phyloP scores from a whole-genome alignment of 495 filamentous ascomycete species.

The Xylaria longipes region DNA sequence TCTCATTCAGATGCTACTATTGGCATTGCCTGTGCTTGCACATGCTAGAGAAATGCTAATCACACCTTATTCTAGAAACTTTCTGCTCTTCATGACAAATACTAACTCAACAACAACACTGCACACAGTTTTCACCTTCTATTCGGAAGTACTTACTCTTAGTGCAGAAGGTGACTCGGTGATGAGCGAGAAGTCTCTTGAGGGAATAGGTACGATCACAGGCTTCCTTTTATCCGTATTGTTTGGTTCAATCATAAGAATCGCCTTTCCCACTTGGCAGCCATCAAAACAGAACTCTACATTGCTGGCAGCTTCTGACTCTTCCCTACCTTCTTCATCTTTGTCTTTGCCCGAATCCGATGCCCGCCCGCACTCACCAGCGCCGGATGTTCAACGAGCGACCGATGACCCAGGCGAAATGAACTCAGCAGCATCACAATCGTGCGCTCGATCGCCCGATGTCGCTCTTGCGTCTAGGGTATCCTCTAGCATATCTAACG shows the following conservation, averaged over 20 bases:
- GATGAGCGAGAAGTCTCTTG: slow-evolving; percentile 83
- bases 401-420: slow-evolving; percentile 26
- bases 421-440: slow-evolving; percentile 25
- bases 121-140: slow-evolving; percentile 89
- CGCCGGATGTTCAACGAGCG: slow-evolving; percentile 20
- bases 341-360: slow-evolving; percentile 21
- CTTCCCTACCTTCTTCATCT: slow-evolving; percentile 25
- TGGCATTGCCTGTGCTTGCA: not conserved
- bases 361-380: slow-evolving; percentile 10
- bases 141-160: slow-evolving; percentile 85
- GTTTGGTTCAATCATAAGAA: slow-evolving; percentile 69
- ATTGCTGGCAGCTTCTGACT: slow-evolving; percentile 16
- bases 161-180: slow-evolving; percentile 94
- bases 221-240: slow-evolving; percentile 73
- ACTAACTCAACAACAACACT: slow-evolving; percentile 67
- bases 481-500: slow-evolving; percentile 30
- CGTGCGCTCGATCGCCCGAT: slow-evolving; percentile 22
- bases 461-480: slow-evolving; percentile 14
- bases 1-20: not conserved
- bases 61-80: slow-evolving; percentile 66
- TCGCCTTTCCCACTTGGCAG: slow-evolving; percentile 51
- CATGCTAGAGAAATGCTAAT: slow-evolving; percentile 26
- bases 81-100: slow-evolving; percentile 91
- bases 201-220: slow-evolving; percentile 90
- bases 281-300: slow-evolving; percentile 25